Evolutionary conservation across 768 basidiomycete species (phyloP).

Genomic region (Suillus discolor): DNA sequence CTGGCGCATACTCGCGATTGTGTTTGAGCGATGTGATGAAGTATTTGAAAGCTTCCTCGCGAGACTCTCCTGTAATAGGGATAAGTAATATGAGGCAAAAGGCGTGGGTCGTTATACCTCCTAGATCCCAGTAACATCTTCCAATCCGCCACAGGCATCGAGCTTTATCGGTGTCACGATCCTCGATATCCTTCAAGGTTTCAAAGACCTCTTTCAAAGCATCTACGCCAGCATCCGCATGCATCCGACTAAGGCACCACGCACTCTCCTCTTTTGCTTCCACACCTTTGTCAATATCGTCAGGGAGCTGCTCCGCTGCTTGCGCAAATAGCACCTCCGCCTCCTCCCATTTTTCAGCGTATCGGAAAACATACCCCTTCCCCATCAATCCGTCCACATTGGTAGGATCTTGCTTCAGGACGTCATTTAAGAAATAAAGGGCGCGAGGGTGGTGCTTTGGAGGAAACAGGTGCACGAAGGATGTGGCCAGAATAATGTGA

Average conservation of each 20-base stretch:
- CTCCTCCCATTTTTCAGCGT: conserved; percentile 64
- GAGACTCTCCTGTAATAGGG: conserved; percentile 41
- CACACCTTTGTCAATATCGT: conserved; percentile 48
- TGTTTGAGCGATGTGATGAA: conserved; percentile 83
- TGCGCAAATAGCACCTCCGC: conserved; percentile 64
- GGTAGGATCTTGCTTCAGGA: conserved; percentile 62
- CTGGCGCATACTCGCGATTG: conserved; percentile 77
- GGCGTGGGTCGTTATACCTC: conserved; percentile 43
- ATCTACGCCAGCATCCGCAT: conserved; percentile 49
- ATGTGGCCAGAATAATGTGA: conserved; percentile 69
- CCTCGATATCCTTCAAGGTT: conserved; percentile 46
- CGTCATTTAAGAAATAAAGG: conserved; percentile 67
- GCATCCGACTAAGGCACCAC: conserved; percentile 71
- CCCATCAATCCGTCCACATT: conserved; percentile 73
- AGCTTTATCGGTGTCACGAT: conserved; percentile 62
- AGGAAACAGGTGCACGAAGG: conserved; percentile 82
- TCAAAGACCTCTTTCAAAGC: conserved; percentile 52
- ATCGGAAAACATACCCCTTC: conserved; percentile 72
- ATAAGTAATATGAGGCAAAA: conserved; percentile 4
- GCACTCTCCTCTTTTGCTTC: conserved; percentile 81
- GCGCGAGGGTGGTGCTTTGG: conserved; percentile 90
- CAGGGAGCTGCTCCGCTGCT: conserved; percentile 51
- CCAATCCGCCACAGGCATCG: conserved; percentile 88
- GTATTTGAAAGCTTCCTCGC: conserved; percentile 70
- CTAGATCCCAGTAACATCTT: conserved; percentile 68